Conservation (phyloP, 2,329 filamentous ascomycete species). For the Mycosphaerella sp. region DNA sequence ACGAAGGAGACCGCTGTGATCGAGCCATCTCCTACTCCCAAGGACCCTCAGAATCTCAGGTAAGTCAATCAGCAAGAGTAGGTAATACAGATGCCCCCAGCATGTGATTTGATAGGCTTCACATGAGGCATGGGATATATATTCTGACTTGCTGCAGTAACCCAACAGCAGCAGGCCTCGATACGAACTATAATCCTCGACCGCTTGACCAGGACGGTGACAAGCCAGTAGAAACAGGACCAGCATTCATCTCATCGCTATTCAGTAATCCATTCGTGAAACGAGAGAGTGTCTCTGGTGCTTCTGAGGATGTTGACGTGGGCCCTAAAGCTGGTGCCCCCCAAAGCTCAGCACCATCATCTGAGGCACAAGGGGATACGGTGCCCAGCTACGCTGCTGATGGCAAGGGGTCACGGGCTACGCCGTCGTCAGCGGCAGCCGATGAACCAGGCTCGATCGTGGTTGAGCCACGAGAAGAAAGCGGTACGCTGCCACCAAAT, state of each 20-base stretch:
- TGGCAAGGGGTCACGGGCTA: constrained; percentile 3
- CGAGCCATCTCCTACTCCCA: background rate
- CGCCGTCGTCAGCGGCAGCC: constrained; percentile 1
- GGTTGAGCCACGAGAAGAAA: constrained; percentile 2
- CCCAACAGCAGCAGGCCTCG: background rate
- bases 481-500: background rate
- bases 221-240: background rate
- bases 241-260: constrained; percentile 4
- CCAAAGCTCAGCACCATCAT: constrained; percentile 6
- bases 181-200: background rate
- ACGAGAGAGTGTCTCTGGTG: constrained; percentile 9
- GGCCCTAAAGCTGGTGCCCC: constrained; percentile 2
- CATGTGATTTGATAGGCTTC: background rate
- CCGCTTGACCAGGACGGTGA: background rate
- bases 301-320: constrained; percentile 3
- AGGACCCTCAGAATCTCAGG: background rate
- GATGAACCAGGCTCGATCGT: background rate
- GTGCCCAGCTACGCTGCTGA: background rate
- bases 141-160: constrained; percentile 1
- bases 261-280: constrained; percentile 11
- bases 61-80: background rate
- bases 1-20: background rate
- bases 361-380: constrained; percentile 2
- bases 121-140: background rate
- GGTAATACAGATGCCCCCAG: background rate